Conservation (phyloP, 1,139 yeast genomes). For the Nakaseomyces delphensis region DNA sequence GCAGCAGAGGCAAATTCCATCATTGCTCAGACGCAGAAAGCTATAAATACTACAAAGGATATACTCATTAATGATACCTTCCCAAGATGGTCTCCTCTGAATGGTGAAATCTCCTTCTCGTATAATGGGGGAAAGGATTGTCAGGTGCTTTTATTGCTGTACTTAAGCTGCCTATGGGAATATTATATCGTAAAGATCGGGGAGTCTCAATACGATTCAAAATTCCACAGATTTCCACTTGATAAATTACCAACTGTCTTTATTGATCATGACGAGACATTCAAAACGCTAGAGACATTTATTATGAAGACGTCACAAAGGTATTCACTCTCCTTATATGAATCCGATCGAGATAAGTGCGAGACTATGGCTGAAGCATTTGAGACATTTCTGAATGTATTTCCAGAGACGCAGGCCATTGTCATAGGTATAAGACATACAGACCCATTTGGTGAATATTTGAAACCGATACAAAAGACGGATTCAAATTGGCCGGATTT, state of each 20-base stretch:
- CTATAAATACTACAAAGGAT: constrained; percentile 20
- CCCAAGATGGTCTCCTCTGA: constrained; percentile 27
- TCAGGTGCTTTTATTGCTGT: constrained; percentile 28
- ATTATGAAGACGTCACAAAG: constrained; percentile 21
- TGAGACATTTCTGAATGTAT: constrained; percentile 17
- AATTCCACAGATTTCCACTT: constrained; percentile 25
- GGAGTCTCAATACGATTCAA: constrained; percentile 17
- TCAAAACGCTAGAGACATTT: constrained; percentile 24
- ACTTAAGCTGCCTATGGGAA: constrained; percentile 30
- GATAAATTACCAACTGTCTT: constrained; percentile 26
- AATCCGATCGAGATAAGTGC: constrained; percentile 13
- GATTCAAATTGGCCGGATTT: constrained; percentile 32
- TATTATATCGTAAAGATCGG: constrained; percentile 15
- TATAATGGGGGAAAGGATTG: constrained; percentile 34
- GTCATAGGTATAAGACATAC: constrained; percentile 31
- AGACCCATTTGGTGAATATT: constrained; percentile 28
- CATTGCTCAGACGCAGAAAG: constrained; percentile 26
- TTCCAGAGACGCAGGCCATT: constrained; percentile 26
- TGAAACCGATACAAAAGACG: constrained; percentile 27
- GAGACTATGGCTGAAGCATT: constrained; percentile 28
- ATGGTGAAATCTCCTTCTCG: constrained; percentile 29
- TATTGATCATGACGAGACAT: constrained; percentile 27
- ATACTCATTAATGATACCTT: constrained; percentile 24
- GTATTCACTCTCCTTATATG: constrained; percentile 27
- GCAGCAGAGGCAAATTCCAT: constrained; percentile 12